phyloP scores from a whole-genome alignment of 495 filamentous ascomycete genomes.

The Evansstolkia leycettana region DNA sequence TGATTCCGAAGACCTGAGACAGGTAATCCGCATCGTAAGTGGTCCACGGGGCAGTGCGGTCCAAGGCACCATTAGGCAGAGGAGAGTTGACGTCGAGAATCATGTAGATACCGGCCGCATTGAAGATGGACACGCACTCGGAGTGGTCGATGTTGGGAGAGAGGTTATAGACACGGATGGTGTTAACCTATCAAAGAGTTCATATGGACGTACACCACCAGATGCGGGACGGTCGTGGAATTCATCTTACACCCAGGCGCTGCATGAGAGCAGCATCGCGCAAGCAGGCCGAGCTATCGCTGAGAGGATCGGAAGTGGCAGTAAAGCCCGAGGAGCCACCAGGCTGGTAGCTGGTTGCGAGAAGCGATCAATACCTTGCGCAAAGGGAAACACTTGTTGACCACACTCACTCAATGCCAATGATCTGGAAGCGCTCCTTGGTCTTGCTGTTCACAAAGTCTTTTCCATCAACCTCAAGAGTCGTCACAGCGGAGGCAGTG shows the following conservation, averaged over 20 bases:
- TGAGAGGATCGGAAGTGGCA: slow-evolving; percentile 59
- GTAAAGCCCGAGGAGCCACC: slow-evolving; percentile 76
- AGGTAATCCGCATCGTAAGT: slow-evolving; percentile 70
- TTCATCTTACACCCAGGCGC: slow-evolving; percentile 45
- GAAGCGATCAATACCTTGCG: not conserved
- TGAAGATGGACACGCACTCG: slow-evolving; percentile 83
- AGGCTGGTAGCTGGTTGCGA: slow-evolving; percentile 67
- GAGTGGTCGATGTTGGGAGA: slow-evolving; percentile 78
- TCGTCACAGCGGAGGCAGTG: slow-evolving; percentile 53
- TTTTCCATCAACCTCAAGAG: slow-evolving; percentile 59
- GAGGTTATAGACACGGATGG: slow-evolving; percentile 89
- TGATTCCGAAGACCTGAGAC: slow-evolving; percentile 73
- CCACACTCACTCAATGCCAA: slow-evolving; percentile 61
- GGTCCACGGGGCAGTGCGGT: slow-evolving; percentile 50
- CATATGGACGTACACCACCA: no score
- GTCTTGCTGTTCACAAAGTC: slow-evolving; percentile 77
- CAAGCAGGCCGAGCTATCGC: slow-evolving; percentile 59
- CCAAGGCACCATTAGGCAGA: slow-evolving; percentile 60
- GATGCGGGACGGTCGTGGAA: no score
- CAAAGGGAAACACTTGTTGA: no score
- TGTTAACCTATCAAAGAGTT: slow-evolving; percentile 48
- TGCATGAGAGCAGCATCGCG: slow-evolving; percentile 93
- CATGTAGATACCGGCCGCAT: slow-evolving; percentile 67
- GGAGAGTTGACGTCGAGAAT: slow-evolving; percentile 82
- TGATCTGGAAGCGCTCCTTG: slow-evolving; percentile 71